A percentile compares a stretch with the other conserved stretches of the same genome.
phyloP scores from a whole-genome alignment of 2,329 filamentous ascomycete species.

The Waltergamsia citrina region DNA sequence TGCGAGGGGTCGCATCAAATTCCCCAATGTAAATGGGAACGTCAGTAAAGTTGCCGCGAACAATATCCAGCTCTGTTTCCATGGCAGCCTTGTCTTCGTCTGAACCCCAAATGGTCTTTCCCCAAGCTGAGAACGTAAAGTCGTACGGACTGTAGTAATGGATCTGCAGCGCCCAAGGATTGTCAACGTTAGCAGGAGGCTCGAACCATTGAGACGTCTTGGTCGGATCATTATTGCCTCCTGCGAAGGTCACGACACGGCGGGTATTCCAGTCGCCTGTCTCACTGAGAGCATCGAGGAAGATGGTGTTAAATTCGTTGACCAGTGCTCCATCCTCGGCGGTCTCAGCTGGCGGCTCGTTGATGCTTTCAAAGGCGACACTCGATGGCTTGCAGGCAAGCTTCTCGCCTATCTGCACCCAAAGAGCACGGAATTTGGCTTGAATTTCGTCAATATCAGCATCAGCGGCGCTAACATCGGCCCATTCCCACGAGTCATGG shows the following conservation, averaged over 20 bases:
- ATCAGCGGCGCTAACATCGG: slow-evolving; percentile 33
- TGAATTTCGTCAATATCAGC: slow-evolving; percentile 43
- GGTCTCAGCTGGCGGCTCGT: slow-evolving; percentile 45
- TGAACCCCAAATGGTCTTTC: slow-evolving; percentile 50
- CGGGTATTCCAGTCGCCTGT: slow-evolving; percentile 45
- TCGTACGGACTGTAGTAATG: slow-evolving; percentile 52
- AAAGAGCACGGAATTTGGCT: slow-evolving; percentile 44
- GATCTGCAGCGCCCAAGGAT: slow-evolving; percentile 51
- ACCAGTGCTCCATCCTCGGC: slow-evolving; percentile 37
- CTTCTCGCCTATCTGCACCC: slow-evolving; percentile 46
- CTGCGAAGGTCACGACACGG: slow-evolving; percentile 46
- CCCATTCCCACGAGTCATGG: slow-evolving; percentile 51
- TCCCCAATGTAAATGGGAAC: slow-evolving; percentile 49
- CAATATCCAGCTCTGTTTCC: slow-evolving; percentile 35
- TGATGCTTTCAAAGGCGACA: slow-evolving; percentile 50
- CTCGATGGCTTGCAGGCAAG: slow-evolving; percentile 43
- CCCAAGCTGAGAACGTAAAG: slow-evolving; percentile 40
- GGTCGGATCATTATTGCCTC: slow-evolving; percentile 36
- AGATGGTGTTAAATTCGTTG: slow-evolving; percentile 47
- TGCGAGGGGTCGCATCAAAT: slow-evolving; percentile 38
- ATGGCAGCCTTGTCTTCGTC: slow-evolving; percentile 40
- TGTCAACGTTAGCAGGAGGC: slow-evolving; percentile 34
- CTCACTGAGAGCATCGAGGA: slow-evolving; percentile 41
- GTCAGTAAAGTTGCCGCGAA: slow-evolving; percentile 44
- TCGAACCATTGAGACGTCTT: slow-evolving; percentile 47